These are phyloP conservation scores for Neonectria magnoliae DNA, from an alignment of 2,329 filamentous ascomycete genomes.

Conservation along the genomic window DNA sequence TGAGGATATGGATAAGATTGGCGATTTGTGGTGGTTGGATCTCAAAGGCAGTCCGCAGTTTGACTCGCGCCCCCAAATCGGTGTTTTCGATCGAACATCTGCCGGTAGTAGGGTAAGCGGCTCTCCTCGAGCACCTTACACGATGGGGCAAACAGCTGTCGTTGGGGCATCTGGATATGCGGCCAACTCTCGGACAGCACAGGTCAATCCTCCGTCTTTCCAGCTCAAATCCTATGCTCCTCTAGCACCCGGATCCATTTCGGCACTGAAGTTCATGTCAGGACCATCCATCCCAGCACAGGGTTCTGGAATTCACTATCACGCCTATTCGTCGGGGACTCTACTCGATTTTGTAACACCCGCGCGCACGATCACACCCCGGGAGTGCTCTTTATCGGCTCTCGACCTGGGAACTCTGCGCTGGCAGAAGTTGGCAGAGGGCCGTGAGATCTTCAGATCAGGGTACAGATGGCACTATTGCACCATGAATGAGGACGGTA, in stretches of 20 bases:
- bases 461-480: slow-evolving; percentile 99
- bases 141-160: slow-evolving; percentile 59
- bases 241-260: slow-evolving; percentile 88
- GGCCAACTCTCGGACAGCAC: slow-evolving; percentile 73
- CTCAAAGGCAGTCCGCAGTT: slow-evolving; percentile 90
- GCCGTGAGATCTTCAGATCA: slow-evolving; percentile 88
- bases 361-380: slow-evolving; percentile 83
- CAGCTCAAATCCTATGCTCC: slow-evolving; percentile 80
- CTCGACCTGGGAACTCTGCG: slow-evolving; percentile 86
- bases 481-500: slow-evolving; percentile 93
- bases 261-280: slow-evolving; percentile 83
- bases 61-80: slow-evolving; percentile 71
- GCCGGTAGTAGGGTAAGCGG: slow-evolving; percentile 53
- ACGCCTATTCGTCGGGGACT: slow-evolving; percentile 91
- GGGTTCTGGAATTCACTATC: slow-evolving; percentile 92
- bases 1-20: slow-evolving; percentile 96
- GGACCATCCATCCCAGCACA: slow-evolving; percentile 88
- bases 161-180: slow-evolving; percentile 72
- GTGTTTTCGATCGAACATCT: slow-evolving; percentile 60
- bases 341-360: slow-evolving; percentile 95
- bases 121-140: slow-evolving; percentile 64
- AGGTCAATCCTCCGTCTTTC: slow-evolving; percentile 73
- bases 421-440: slow-evolving; percentile 96
- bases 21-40: slow-evolving; percentile 97
- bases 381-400: slow-evolving; percentile 90